These are phyloP conservation scores for Dichotomocladium elegans DNA, from an alignment of 371 early-diverging fungal genomes.

Conservation along the genomic window DNA sequence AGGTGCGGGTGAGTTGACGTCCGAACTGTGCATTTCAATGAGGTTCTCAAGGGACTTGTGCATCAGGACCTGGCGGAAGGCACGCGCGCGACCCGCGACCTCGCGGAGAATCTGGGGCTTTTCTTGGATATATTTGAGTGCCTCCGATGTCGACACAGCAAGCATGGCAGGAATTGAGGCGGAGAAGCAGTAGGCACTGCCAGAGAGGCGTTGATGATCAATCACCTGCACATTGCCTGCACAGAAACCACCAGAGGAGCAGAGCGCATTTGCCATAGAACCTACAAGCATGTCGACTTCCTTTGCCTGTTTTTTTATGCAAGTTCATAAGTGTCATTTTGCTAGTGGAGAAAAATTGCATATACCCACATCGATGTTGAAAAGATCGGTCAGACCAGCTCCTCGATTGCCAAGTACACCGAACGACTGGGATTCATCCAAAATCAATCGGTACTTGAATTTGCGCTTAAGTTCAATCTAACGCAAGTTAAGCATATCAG, in stretches of 20 bases:
- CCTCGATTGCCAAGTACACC: slow-evolving; percentile 93
- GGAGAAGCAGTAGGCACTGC: slow-evolving; percentile 95
- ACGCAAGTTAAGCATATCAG: not conserved
- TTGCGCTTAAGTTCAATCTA: slow-evolving; percentile 86
- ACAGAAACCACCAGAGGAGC: slow-evolving; percentile 96
- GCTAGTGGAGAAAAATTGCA: not conserved
- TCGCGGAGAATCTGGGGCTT: slow-evolving; percentile 34
- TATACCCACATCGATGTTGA: slow-evolving; percentile 55
- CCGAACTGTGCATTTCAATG: slow-evolving; percentile 48
- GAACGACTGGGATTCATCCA: slow-evolving; percentile 95
- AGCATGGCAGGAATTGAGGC: slow-evolving; percentile 98
- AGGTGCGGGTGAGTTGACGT: slow-evolving; percentile 51
- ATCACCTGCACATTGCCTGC: slow-evolving; percentile 84
- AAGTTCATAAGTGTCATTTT: too few relatives aligned
- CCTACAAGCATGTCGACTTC: slow-evolving; percentile 95
- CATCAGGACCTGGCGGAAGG: slow-evolving; percentile 29
- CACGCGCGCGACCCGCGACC: slow-evolving; percentile 26
- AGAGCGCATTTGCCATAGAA: slow-evolving; percentile 83
- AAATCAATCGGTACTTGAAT: slow-evolving; percentile 96
- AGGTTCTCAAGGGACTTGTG: slow-evolving; percentile 37
- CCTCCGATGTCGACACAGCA: slow-evolving; percentile 85
- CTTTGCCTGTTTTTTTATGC: slow-evolving; percentile 32
- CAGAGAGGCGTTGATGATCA: slow-evolving; percentile 94
- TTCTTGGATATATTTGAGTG: slow-evolving; percentile 63
- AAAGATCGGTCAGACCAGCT: slow-evolving; percentile 88